These are phyloP conservation scores for Lindgomyces ingoldianus DNA, from an alignment of 495 filamentous ascomycete genomes.

Conservation along the genomic window DNA sequence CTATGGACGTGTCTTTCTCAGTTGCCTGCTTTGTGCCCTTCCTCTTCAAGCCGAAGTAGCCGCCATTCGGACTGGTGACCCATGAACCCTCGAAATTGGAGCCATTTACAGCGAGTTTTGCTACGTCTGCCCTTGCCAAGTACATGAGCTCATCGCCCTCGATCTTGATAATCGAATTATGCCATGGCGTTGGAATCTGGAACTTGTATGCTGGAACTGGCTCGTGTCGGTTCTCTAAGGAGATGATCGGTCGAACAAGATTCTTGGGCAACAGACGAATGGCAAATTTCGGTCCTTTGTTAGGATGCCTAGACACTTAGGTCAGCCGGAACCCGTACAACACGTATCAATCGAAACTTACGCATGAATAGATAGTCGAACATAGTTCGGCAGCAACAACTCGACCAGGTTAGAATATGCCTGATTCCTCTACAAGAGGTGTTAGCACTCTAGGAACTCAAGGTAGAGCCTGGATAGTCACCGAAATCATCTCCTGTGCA, in stretches of 20 bases:
- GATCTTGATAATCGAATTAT: conserved; percentile 46
- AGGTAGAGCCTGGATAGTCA: no score
- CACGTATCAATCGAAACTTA: neutral
- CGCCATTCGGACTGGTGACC: conserved; percentile 9
- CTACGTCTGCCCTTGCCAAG: conserved; percentile 28
- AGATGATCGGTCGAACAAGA: conserved; percentile 36
- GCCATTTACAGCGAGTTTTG: neutral
- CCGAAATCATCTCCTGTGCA: conserved; percentile 26
- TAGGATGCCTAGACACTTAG: conserved; percentile 38
- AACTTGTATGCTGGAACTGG: conserved; percentile 40
- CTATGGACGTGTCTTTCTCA: neutral
- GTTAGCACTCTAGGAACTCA: no score
- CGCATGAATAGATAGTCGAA: conserved; percentile 36
- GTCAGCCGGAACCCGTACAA: neutral
- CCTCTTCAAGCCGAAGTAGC: conserved; percentile 4
- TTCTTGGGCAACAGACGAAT: conserved; percentile 44
- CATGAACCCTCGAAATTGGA: conserved; percentile 9
- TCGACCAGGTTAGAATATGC: conserved; percentile 29
- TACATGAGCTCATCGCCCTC: conserved; percentile 37
- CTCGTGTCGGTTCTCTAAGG: conserved; percentile 16
- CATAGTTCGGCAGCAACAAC: conserved; percentile 14
- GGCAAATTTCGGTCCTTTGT: conserved; percentile 49
- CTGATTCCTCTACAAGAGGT: conserved; percentile 17
- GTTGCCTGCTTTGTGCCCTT: neutral
- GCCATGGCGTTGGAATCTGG: conserved; percentile 52